These are phyloP conservation scores for Centrapalus pauciflorus DNA, from an alignment of 129 eudicot genomes.

Conservation along the genomic window DNA sequence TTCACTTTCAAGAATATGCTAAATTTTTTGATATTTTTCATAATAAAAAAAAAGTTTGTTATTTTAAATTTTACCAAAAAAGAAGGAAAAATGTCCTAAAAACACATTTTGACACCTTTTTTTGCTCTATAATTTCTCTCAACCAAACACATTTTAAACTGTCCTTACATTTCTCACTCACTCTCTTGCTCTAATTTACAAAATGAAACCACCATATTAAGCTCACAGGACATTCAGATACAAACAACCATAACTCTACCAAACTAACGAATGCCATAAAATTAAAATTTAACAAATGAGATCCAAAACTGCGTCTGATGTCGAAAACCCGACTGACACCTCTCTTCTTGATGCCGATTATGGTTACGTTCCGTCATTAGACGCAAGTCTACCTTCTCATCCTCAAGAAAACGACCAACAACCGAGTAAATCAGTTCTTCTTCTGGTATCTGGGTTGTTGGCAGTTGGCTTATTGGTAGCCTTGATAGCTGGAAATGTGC, in stretches of 20 bases:
- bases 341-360: conserved; percentile 19
- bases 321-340: conserved; percentile 26
- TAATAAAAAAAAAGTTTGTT: background rate
- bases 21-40: background rate
- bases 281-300: conserved; percentile 16
- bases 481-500: conserved; percentile 30
- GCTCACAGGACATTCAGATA: conserved; percentile 15
- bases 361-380: conserved; percentile 22
- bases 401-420: conserved; percentile 25
- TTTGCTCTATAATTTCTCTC: conserved; percentile 27
- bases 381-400: conserved; percentile 22
- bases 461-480: conserved; percentile 31
- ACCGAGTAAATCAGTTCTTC: conserved; percentile 27
- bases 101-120: conserved; percentile 9
- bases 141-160: conserved; percentile 23
- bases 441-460: conserved; percentile 27
- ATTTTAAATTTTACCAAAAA: background rate
- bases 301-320: conserved; percentile 26
- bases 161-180: conserved; percentile 24
- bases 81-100: conserved; percentile 4
- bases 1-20: too few species aligned
- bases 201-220: conserved; percentile 7
- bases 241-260: conserved; percentile 6
- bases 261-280: conserved; percentile 20
- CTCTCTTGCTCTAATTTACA: conserved; percentile 1